Evolutionary conservation across 805 yeast genomes (phyloP), one percentile per base, ranked within the genome.

Genomic region (Candida ficus): DNA sequence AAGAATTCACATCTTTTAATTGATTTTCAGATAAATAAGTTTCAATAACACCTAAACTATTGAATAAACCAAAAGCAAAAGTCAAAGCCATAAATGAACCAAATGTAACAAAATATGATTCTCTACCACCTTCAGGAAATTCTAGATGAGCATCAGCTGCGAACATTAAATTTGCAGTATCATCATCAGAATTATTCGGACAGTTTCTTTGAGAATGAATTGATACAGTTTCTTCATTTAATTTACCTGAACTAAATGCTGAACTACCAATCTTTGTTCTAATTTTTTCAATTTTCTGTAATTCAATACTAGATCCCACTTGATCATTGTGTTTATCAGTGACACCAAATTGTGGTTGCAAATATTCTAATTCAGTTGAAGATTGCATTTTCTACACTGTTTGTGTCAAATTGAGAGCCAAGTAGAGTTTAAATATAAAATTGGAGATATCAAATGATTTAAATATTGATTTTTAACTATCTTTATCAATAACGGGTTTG

Each of bases 41-140:
- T 58, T 81, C 80, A 29, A 81, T 68, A 5, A 78, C 82, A 47
- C 88, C 87, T 30, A 73, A 64, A 3, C 80, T 59, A 50, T 80
- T 80, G 44, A 76, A 57, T 29, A 76, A 48, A 1, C 89, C 88
- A 43, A 78, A 71, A 31, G 67, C 65, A 2, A 75, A 73, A 3
- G 71, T 61, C 28, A 75, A 63, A 0, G 85, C 86, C 30, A 73
- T 56, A 50, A 78, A 78, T 4, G 76, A 66, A 2, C 86, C 88
- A 21, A 77, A 56, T 0, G 76, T 72, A 3, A 77, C 81, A 4
- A 59, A 43, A 63, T 78, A 76, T 0, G 86, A 85, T 44, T 57
- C 50, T 28, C 58, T 38, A 0, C 87, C 86, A 14, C 86, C 86
- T 47, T 81, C 83, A 0, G 83, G 83, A 43, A 60, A 68, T 16